Evolutionary conservation across 2,329 filamentous ascomycete genomes (phyloP).

Genomic region (Laburnicola sp.): DNA sequence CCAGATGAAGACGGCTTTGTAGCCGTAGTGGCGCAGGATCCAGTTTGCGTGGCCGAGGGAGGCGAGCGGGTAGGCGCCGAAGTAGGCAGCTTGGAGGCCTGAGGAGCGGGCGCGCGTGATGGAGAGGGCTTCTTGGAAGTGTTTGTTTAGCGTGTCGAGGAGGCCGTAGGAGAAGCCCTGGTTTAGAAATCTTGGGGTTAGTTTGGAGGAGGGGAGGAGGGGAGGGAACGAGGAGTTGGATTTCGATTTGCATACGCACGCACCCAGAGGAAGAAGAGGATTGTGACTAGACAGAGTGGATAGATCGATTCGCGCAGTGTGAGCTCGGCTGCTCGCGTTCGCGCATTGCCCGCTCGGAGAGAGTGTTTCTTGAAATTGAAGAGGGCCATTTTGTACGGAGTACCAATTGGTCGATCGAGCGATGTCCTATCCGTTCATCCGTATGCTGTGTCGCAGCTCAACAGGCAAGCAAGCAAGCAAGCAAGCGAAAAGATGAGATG

Average conservation of each 20-base stretch:
- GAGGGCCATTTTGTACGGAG: constrained; percentile 35
- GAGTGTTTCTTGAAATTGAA: constrained; percentile 29
- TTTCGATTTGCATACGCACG: constrained; percentile 1
- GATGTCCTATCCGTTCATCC: too few species aligned
- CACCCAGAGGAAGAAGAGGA: constrained; percentile 67
- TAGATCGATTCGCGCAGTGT: constrained; percentile 68
- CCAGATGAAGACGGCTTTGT: constrained; percentile 52
- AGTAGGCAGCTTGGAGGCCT: constrained; percentile 55
- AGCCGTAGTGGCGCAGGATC: constrained; percentile 55
- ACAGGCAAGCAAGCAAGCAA: too few species aligned
- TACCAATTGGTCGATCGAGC: too few species aligned
- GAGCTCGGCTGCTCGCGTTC: constrained; percentile 62
- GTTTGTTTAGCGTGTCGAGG: constrained; percentile 58
- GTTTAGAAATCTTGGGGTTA: neutral
- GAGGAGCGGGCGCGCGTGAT: constrained; percentile 51
- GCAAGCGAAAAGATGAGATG: neutral
- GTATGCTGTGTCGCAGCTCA: too few species aligned
- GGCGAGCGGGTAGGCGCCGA: constrained; percentile 55
- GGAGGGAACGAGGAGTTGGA: neutral
- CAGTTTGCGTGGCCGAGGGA: constrained; percentile 55
- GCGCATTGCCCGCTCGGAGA: constrained; percentile 41
- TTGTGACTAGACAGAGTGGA: constrained; percentile 67
- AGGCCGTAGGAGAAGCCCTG: constrained; percentile 60
- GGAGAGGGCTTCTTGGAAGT: constrained; percentile 51
- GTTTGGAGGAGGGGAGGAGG: neutral